Base-by-base conservation (phyloP, 2,329 filamentous ascomycete species). In the Ascochyta fabae region DNA sequence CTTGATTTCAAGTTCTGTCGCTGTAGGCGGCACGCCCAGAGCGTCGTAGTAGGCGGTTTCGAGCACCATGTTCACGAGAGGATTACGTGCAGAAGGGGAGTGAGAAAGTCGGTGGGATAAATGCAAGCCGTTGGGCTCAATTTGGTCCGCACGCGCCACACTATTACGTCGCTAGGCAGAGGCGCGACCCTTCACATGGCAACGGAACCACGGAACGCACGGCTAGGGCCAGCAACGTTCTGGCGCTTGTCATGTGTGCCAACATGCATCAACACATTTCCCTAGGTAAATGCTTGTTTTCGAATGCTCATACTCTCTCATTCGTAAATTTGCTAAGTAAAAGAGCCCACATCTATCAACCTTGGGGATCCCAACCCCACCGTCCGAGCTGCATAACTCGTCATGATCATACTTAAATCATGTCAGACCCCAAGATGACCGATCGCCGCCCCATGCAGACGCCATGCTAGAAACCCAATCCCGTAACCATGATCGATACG, bases 1-100 rank as follows among this genome's bases (percentile, higher is more conserved):
- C 78, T 97, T 97, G 79, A 97, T 97, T 75, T 97, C 92, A 46
- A 96, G 85, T 75, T 94, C 91, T 35, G 91, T 89, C 27, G 93
- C 94, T 52, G 89, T 91, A 64, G 92, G 88, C 79, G 88, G 82
- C 70, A 97, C 92, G 72, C 90, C 91, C 35, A 97, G 83, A 67
- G 86, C 87, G 78, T 96, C 92, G 78, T 96, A 96, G 79, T 96
- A 96, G 67, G 86, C 81, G 55, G 91, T 96, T 77, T 96, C 92
- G 69, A 89, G 90, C 68, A 95, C 92, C 92, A 96, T 96, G 9
- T 51, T 56, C 19, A 33, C 29, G 24, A 47, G 29, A 39, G 4
- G 39, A 48, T 26, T 26, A 44, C 35, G 55, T 42, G 52, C 9
- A 46, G 51, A 41, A 44, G 42, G 49, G 42, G 29, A 40, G 42